Conservation (phyloP, 208 protist genomes). For the Naegleria gruberi region DNA sequence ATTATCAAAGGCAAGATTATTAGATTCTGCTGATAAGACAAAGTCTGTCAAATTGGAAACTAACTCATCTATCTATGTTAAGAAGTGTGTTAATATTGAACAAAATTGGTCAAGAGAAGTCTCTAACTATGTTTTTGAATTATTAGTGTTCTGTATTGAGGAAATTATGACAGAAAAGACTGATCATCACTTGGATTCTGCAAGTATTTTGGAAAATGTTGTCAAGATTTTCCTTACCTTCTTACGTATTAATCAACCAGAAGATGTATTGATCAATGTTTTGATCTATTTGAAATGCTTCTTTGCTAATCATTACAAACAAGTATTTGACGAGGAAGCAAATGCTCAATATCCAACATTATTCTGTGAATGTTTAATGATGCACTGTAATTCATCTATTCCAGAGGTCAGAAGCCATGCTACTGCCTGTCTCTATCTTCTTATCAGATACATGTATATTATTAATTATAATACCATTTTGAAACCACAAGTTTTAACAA, state of each 20-base stretch:
- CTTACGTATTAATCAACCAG: neutral
- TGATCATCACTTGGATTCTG: neutral
- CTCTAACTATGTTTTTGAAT: conserved; percentile 4
- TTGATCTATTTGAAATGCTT: neutral
- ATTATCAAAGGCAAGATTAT: neutral
- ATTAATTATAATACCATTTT: neutral
- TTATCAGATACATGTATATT: neutral
- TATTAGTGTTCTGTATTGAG: neutral
- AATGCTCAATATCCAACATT: neutral
- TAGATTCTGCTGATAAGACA: neutral
- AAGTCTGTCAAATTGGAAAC: neutral
- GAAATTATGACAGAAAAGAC: neutral
- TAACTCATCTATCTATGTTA: neutral
- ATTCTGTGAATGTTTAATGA: conserved; percentile 9
- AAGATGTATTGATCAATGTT: neutral
- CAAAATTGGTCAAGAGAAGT: neutral
- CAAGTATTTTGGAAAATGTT: neutral
- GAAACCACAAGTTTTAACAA: neutral
- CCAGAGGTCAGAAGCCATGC: neutral
- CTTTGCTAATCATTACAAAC: neutral
- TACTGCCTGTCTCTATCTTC: neutral
- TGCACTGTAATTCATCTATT: neutral
- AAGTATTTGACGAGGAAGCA: neutral
- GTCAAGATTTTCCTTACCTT: neutral
- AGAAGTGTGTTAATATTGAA: neutral